These are phyloP conservation scores for Podaxis pistillaris DNA, from an alignment of 768 basidiomycete genomes.

Conservation along the genomic window DNA sequence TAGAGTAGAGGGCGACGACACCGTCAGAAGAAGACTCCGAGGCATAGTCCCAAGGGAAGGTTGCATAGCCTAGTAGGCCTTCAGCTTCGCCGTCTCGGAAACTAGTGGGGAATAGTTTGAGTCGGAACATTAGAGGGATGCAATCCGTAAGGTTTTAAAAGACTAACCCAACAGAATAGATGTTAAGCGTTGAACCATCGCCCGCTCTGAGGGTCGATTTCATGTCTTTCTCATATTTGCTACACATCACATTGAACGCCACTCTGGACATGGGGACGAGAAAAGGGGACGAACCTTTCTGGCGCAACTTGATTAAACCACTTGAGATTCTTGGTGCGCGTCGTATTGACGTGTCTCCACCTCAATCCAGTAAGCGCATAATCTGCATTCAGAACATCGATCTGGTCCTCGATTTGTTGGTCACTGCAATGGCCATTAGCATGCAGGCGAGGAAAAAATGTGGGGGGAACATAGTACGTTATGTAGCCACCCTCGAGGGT, in stretches of 20 bases:
- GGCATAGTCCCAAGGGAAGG: slow-evolving; percentile 32
- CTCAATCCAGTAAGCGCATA: slow-evolving; percentile 15
- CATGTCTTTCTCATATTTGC: slow-evolving; percentile 16
- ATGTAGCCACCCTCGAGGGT: slow-evolving; percentile 38
- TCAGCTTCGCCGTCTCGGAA: slow-evolving; percentile 20
- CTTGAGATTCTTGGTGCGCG: slow-evolving; percentile 11
- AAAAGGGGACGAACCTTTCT: slow-evolving; percentile 5
- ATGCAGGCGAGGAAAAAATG: background rate
- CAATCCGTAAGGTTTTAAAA: background rate
- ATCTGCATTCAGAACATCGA: slow-evolving; percentile 16
- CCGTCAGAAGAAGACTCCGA: slow-evolving; percentile 31
- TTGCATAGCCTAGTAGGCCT: slow-evolving; percentile 34
- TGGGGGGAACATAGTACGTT: slow-evolving; percentile 26
- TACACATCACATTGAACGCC: background rate
- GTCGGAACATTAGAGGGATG: background rate
- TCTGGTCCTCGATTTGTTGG: slow-evolving; percentile 14
- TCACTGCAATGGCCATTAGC: slow-evolving; percentile 11
- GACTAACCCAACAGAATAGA: slow-evolving; percentile 23
- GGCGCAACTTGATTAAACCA: slow-evolving; percentile 20
- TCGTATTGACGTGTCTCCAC: slow-evolving; percentile 16
- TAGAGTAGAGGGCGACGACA: slow-evolving; percentile 31
- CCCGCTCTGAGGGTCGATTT: slow-evolving; percentile 18
- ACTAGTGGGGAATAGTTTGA: slow-evolving; percentile 5
- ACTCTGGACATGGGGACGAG: too few relatives aligned
- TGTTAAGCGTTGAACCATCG: slow-evolving; percentile 17